These are phyloP conservation scores for Delitschia confertaspora DNA, from an alignment of 495 filamentous ascomycete genomes.

Conservation along the genomic window DNA sequence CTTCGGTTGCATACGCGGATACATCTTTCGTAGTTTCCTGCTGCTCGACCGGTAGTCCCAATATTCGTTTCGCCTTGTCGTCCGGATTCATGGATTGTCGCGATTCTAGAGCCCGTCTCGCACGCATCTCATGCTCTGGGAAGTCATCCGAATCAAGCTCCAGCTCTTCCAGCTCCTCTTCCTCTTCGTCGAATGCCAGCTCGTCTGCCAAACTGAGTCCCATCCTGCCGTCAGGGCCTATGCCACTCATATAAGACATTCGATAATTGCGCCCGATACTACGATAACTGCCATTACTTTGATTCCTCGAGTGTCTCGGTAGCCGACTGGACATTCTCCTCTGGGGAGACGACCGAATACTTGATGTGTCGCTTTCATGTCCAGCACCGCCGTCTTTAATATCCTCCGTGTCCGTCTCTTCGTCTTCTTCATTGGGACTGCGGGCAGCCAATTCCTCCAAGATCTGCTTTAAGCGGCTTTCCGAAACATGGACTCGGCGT, in stretches of 20 bases:
- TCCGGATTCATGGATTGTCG: slow-evolving; percentile 30
- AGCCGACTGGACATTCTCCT: slow-evolving; percentile 44
- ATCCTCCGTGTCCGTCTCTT: slow-evolving; percentile 47
- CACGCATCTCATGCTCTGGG: slow-evolving; percentile 33
- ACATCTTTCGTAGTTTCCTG: slow-evolving; percentile 12
- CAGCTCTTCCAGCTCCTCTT: slow-evolving; percentile 39
- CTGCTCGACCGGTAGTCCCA: slow-evolving; percentile 28
- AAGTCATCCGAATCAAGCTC: slow-evolving; percentile 34
- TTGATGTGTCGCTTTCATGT: slow-evolving; percentile 63
- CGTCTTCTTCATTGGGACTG: slow-evolving; percentile 44
- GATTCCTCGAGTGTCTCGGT: slow-evolving; percentile 45
- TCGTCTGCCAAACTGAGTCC: slow-evolving; percentile 83
- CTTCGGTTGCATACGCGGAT: slow-evolving; percentile 3
- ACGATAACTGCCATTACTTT: slow-evolving; percentile 55
- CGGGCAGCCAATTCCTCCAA: slow-evolving; percentile 74
- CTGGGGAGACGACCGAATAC: slow-evolving; percentile 56
- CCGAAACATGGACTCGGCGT: slow-evolving; percentile 74
- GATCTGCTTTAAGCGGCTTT: slow-evolving; percentile 73
- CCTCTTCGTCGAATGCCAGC: slow-evolving; percentile 72
- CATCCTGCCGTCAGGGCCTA: slow-evolving; percentile 42
- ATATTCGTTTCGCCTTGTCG: slow-evolving; percentile 38
- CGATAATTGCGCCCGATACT: slow-evolving; percentile 40
- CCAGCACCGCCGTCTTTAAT: slow-evolving; percentile 39
- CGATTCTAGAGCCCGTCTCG: slow-evolving; percentile 29
- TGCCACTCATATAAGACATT: slow-evolving; percentile 54